Base-by-base conservation (phyloP, 306 rosid species). In the Macrotyloma uniflorum region DNA sequence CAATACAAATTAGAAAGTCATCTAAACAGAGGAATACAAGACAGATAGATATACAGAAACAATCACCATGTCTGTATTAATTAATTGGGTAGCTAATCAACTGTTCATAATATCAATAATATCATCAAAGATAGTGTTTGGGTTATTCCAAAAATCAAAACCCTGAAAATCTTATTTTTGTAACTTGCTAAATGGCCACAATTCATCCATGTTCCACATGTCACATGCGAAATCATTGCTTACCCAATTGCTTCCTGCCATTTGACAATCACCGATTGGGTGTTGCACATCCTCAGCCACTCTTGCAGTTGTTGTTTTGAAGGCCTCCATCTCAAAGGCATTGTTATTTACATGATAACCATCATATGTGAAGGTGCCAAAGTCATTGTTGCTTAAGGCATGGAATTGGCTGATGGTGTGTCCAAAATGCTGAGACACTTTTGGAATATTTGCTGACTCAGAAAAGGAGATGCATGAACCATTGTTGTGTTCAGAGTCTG, bases 171-270 rank as follows among this genome's bases (percentile, higher is more conserved):
- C 2, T 62, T n/a, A 70, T 40, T 70, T 70, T 67, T 74, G 30
- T 2, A 62, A 63, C 67, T 67, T 84, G 73, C 81, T 74, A 74
- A 76, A 61, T 45, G 80, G 85, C 87, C 86, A 90, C 28, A 86
- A 69, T 55, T 84, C 89, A 69, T 90, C 93, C 81, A 77, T 83
- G 84, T 61, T 84, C 89, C 86, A 81, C 76, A 74, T 24, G 77
- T 55, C n/a, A 65, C 79, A 74, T 46, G 86, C 74, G 69, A 80
- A 86, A 18, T 87, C 93, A 1, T 67, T 80, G 61, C 82, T 80
- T 3, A 74, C 73, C 93, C 91, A 86, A 76, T 59, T 80, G 80
- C 33, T 80, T 47, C 80, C 84, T 15, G 77, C 85, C 78, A 70
- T 58, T 59, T 81, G 86, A 78, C 71, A 86, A 77, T 81, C 85